Percentiles rank a stretch among this genome's conserved stretches.
phyloP scores from a whole-genome alignment of 2,329 filamentous ascomycete genomes.

The Zymoseptoria ardabiliae region DNA sequence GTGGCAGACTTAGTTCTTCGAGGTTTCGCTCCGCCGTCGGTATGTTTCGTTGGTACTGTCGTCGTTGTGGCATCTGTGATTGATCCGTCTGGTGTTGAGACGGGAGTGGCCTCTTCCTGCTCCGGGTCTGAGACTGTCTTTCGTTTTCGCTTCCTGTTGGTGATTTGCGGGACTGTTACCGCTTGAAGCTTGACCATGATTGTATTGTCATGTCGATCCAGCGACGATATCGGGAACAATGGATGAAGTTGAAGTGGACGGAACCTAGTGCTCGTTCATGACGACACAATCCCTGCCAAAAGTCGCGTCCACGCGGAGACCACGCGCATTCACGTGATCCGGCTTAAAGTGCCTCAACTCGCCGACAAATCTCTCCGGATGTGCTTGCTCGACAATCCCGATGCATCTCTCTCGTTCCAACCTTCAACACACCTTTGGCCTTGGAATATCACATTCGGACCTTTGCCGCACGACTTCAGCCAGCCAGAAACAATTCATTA shows the following conservation, averaged over 20 bases:
- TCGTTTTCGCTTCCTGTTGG: slow-evolving; percentile 10
- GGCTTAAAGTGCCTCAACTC: background rate
- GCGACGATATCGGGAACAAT: background rate
- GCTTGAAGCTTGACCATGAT: slow-evolving; percentile 42
- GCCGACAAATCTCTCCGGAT: background rate
- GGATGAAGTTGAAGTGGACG: background rate
- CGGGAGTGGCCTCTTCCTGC: slow-evolving; percentile 1
- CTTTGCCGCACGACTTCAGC: too few relatives aligned
- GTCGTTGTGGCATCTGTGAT: slow-evolving; percentile 24
- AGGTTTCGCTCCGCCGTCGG: slow-evolving; percentile 50
- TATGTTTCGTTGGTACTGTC: slow-evolving; percentile 48
- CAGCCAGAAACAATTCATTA: too few relatives aligned
- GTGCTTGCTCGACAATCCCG: background rate
- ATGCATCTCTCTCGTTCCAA: background rate
- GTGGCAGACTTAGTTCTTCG: slow-evolving; percentile 37
- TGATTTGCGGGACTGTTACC: slow-evolving; percentile 31
- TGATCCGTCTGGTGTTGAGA: background rate
- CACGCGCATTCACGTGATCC: background rate
- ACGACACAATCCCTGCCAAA: slow-evolving; percentile 3
- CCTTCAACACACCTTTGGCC: background rate
- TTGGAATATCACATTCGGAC: too few relatives aligned
- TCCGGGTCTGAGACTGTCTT: slow-evolving; percentile 4
- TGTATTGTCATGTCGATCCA: background rate
- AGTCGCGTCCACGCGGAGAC: background rate
- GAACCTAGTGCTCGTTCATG: slow-evolving; percentile 3